phyloP scores from a whole-genome alignment of 495 filamentous ascomycete genomes.

The Penicillium tannophilum region DNA sequence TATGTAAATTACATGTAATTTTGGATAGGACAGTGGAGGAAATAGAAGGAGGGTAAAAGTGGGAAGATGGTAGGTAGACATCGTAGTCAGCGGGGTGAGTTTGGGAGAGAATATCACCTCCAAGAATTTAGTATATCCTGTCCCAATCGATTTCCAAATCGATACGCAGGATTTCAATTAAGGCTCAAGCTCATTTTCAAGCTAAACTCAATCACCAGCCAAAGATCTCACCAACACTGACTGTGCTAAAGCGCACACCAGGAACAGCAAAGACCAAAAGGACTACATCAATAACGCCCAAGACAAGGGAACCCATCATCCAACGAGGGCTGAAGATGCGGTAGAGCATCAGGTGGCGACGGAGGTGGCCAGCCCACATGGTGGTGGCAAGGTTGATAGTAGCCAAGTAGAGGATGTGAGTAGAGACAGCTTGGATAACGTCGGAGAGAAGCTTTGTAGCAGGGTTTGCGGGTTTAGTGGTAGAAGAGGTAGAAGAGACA shows the following conservation, averaged over 20 bases:
- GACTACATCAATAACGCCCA: slow-evolving; percentile 78
- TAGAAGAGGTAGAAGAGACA: slow-evolving; percentile 18
- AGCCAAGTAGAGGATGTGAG: slow-evolving; percentile 78
- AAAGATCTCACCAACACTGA: slow-evolving; percentile 86
- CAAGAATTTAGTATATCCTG: too few relatives aligned
- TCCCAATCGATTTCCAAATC: too few relatives aligned
- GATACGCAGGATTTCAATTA: neutral
- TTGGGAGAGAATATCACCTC: too few relatives aligned
- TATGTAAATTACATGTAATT: neutral
- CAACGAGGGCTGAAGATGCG: slow-evolving; percentile 92
- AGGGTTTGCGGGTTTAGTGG: slow-evolving; percentile 48
- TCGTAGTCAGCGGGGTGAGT: neutral
- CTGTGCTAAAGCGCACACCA: slow-evolving; percentile 69
- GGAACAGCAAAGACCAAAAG: slow-evolving; percentile 65
- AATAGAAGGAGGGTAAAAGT: neutral
- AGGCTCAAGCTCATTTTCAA: neutral
- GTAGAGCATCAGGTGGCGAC: slow-evolving; percentile 95
- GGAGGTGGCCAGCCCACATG: slow-evolving; percentile 81
- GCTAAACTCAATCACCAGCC: slow-evolving; percentile 58
- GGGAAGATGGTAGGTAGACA: neutral
- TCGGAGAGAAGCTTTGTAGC: slow-evolving; percentile 58
- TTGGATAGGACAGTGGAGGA: neutral
- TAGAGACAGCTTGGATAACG: slow-evolving; percentile 67
- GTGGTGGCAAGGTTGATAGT: slow-evolving; percentile 80
- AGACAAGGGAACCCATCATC: slow-evolving; percentile 74